Evolutionary conservation across 2,329 filamentous ascomycete genomes (phyloP).

Genomic region (Mariannaea elegans): DNA sequence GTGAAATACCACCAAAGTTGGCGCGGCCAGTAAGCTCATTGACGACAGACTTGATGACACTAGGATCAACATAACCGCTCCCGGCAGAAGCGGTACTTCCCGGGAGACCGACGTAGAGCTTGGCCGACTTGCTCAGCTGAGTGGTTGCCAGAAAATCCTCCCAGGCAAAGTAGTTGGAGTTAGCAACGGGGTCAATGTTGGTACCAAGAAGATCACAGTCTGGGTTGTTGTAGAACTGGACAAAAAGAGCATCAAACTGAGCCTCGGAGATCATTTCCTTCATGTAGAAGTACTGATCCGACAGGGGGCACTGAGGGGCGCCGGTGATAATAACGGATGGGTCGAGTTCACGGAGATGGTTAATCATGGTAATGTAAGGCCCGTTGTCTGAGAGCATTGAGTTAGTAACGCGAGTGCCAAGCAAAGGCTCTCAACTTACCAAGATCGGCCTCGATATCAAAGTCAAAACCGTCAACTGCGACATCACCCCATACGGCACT

Average conservation of each 20-base stretch:
- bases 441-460: slow-evolving; percentile 50
- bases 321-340: slow-evolving; percentile 50
- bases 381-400: slow-evolving; percentile 39
- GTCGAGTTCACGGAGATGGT: slow-evolving; percentile 46
- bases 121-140: slow-evolving; percentile 49
- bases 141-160: slow-evolving; percentile 44
- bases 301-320: slow-evolving; percentile 55
- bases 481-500: slow-evolving; percentile 31
- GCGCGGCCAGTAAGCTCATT: slow-evolving; percentile 48
- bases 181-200: slow-evolving; percentile 40
- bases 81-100: slow-evolving; percentile 40
- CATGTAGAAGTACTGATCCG: slow-evolving; percentile 42
- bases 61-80: slow-evolving; percentile 47
- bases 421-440: slow-evolving; percentile 36
- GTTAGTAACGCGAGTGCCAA: neutral
- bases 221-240: slow-evolving; percentile 61
- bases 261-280: slow-evolving; percentile 50
- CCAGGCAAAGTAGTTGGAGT: slow-evolving; percentile 57
- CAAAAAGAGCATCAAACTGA: slow-evolving; percentile 54
- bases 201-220: slow-evolving; percentile 47
- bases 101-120: slow-evolving; percentile 57
- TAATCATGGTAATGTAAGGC: slow-evolving; percentile 51
- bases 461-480: slow-evolving; percentile 53
- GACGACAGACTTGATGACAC: slow-evolving; percentile 48
- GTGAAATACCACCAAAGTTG: slow-evolving; percentile 56